A percentile compares a stretch with the other conserved stretches of the same genome.
phyloP scores from a whole-genome alignment of 257 asterid species.

The Striga asiatica region DNA sequence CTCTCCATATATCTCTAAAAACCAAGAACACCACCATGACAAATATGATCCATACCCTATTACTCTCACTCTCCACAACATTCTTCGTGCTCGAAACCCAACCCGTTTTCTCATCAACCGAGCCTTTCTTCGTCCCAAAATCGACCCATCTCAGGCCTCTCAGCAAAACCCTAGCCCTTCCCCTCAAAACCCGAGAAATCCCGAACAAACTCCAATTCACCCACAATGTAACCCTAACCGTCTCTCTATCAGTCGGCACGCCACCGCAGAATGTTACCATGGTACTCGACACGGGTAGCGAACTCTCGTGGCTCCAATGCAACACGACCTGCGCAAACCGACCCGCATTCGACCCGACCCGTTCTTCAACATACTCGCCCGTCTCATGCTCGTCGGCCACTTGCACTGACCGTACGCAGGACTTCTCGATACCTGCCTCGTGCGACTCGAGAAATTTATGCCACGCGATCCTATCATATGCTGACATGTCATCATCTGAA shows the following conservation, averaged over 20 bases:
- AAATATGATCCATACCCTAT: slow-evolving; percentile 2
- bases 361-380: slow-evolving; percentile 51
- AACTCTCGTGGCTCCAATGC: slow-evolving; percentile 89
- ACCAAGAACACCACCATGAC: slow-evolving; percentile 5
- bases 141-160: slow-evolving; percentile 12
- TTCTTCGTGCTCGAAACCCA: slow-evolving; percentile 9
- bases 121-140: slow-evolving; percentile 16
- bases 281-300: slow-evolving; percentile 96
- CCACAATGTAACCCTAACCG: slow-evolving; percentile 84
- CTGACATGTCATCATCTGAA: slow-evolving; percentile 69
- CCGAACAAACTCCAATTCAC: slow-evolving; percentile 58
- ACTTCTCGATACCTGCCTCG: slow-evolving; percentile 77
- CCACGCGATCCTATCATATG: slow-evolving; percentile 73
- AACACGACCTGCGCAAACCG: slow-evolving; percentile 30
- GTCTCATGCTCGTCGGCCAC: slow-evolving; percentile 59
- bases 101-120: slow-evolving; percentile 9
- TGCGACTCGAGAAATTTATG: slow-evolving; percentile 68
- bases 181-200: slow-evolving; percentile 48
- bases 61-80: background rate
- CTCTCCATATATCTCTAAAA: background rate
- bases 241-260: slow-evolving; percentile 64
- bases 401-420: slow-evolving; percentile 75
- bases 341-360: slow-evolving; percentile 47
- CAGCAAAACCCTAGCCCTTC: slow-evolving; percentile 28
- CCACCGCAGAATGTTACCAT: slow-evolving; percentile 87